Percentiles rank a stretch among this genome's conserved stretches.
Evolutionary conservation across 2,329 filamentous ascomycete species (phyloP).

Genomic region (Fusarium albidum): DNA sequence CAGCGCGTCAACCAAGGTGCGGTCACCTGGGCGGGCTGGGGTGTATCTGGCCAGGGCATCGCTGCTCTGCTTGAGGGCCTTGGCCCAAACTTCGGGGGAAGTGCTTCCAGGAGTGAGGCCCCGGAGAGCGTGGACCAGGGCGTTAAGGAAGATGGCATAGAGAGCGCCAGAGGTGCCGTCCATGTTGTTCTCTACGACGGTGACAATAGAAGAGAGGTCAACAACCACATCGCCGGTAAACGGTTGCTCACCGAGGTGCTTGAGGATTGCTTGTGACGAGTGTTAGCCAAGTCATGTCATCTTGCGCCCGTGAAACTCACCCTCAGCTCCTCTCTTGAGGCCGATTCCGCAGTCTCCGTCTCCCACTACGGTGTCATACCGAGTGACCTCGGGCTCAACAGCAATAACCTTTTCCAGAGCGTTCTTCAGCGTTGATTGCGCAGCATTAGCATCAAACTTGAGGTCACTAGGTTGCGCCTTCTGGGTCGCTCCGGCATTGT

Average conservation of each 20-base stretch:
- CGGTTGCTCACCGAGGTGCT: slow-evolving; percentile 54
- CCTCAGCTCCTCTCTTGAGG: slow-evolving; percentile 86
- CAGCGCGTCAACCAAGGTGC: slow-evolving; percentile 89
- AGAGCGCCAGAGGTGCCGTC: slow-evolving; percentile 69
- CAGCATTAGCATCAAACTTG: slow-evolving; percentile 59
- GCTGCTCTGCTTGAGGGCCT: slow-evolving; percentile 76
- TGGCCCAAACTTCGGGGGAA: slow-evolving; percentile 58
- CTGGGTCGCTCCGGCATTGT: slow-evolving; percentile 42
- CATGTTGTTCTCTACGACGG: slow-evolving; percentile 65
- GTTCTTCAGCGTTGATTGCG: slow-evolving; percentile 61
- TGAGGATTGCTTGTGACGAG: slow-evolving; percentile 58
- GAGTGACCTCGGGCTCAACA: slow-evolving; percentile 75
- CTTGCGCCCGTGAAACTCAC: slow-evolving; percentile 44
- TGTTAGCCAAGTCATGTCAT: slow-evolving; percentile 27
- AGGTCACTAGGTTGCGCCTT: slow-evolving; percentile 56
- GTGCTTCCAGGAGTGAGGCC: slow-evolving; percentile 50
- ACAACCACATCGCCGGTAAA: slow-evolving; percentile 61
- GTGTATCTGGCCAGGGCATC: slow-evolving; percentile 82
- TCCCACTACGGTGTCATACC: slow-evolving; percentile 82
- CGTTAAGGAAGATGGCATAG: slow-evolving; percentile 88
- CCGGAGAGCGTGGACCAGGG: slow-evolving; percentile 72
- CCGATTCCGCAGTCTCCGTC: slow-evolving; percentile 92
- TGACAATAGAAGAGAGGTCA: slow-evolving; percentile 61
- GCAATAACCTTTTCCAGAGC: slow-evolving; percentile 70
- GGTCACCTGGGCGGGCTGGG: slow-evolving; percentile 86